Conservation (phyloP, 1,284 basidiomycete genomes). For the Hymenochaete sp. region DNA sequence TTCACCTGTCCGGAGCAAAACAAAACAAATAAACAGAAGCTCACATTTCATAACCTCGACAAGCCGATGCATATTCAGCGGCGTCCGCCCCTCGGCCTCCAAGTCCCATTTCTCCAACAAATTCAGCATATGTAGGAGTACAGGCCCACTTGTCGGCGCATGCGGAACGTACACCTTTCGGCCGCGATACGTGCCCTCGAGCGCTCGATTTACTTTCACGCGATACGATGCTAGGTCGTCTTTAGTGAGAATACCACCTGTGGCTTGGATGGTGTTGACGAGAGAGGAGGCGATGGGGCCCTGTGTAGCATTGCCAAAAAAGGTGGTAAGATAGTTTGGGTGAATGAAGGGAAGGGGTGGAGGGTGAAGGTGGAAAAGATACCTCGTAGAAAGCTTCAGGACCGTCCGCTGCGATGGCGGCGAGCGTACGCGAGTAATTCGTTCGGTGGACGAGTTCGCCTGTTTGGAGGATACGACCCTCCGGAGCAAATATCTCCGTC, state of each 20-base stretch:
- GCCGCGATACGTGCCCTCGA: conserved; percentile 68
- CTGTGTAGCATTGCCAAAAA: conserved; percentile 25
- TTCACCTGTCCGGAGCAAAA: too few relatives aligned
- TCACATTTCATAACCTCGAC: conserved; percentile 73
- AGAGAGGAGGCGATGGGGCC: conserved; percentile 72
- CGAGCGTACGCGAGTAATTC: conserved; percentile 63
- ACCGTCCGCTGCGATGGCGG: conserved; percentile 57
- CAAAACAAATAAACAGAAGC: conserved; percentile 17
- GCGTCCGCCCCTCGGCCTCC: conserved; percentile 38
- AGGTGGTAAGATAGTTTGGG: conserved; percentile 16
- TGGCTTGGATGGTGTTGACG: conserved; percentile 53
- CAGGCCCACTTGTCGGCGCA: conserved; percentile 78
- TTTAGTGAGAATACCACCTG: conserved; percentile 74
- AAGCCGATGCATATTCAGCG: conserved; percentile 59
- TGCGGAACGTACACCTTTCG: conserved; percentile 78
- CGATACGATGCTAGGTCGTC: conserved; percentile 65
- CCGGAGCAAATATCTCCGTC: conserved; percentile 71
- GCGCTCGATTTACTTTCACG: conserved; percentile 63
- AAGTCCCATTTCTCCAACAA: conserved; percentile 62
- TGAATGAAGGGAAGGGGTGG: conserved; percentile 22
- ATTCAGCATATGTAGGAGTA: conserved; percentile 75
- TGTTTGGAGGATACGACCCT: conserved; percentile 60
- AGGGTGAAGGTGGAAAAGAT: conserved; percentile 10
- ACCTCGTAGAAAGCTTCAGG: conserved; percentile 70
- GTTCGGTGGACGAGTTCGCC: conserved; percentile 67